Evolutionary conservation across 2,329 filamentous ascomycete species (phyloP), one percentile per base, ranked within the genome.

Genomic region (Phialocephala sp.): DNA sequence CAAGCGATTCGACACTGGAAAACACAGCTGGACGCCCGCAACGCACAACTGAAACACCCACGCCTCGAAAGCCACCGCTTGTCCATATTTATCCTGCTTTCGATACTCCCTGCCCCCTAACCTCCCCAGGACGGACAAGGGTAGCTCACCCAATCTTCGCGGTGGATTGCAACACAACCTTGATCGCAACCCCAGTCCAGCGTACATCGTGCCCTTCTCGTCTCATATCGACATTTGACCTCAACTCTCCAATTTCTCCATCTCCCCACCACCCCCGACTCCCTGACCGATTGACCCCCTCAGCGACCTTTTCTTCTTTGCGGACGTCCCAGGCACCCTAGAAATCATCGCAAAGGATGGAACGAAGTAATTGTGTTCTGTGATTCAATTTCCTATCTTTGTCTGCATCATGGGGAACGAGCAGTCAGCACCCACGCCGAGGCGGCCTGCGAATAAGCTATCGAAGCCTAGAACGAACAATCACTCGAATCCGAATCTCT

Each of bases 381-480:
- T 54, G 37, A 60, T 54, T n/a, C 20, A 20, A 32, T 62, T 63
- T 55, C 27, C 24, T 59, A 37, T 61, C 36, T n/a, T 60, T 41
- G 56, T 36, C 32, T 39, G 58, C 66, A 70, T 36, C 45, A 75
- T 75, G 74, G 74, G 73, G 11, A 74, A 75, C 64, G 68, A 69
- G 52, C 74, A 74, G 60, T 74, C 73, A 12, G 61, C 57, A 22
- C 65, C 69, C 41, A 60, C 58, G 39, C 66, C 71, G 27, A 57
- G 32, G 54, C 66, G 69, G 37, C 65, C 65, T 8, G 61, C 64
- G 14, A 75, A 75, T 50, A 75, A 69, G 60, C 59, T 76, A n/a
- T 76, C 74, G 18, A 76, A 76, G 60, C 75, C 75, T 1, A 72
- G 67, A 56, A 75, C 75, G 22, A 75, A 71, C 55, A 66, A 62